Evolutionary conservation across 164 flowering plant genomes (phyloP), one percentile per base, ranked within the genome.

Genomic region (Pachysandra terminalis): DNA sequence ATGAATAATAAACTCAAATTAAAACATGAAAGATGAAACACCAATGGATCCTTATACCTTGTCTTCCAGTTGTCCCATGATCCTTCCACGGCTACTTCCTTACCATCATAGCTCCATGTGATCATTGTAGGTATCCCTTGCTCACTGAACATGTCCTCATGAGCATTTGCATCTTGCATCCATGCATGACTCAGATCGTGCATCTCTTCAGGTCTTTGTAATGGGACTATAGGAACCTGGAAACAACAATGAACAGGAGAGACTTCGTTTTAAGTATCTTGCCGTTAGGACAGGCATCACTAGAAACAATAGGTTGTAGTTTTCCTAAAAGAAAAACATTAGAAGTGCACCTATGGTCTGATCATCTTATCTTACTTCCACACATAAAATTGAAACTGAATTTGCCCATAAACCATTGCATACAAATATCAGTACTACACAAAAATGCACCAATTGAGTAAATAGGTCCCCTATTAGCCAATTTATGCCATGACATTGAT

Each of bases 51-150:
- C 9, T 5, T 23, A 2, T 78, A 93, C 98, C 83, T 90, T 73
- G 85, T 71, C 63, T 74, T 89, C 94, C 94, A 93, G 73, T 84
- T 71, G 75, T 93, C 97, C 98, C 98, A 93, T 60, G 98, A 91
- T 61, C 98, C 98, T 72, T 88, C 91, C 55, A 93, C 82, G 48
- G 84, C 85, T 22, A 93, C 97, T 52, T 83, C 80, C 68, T 80
- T 86, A 66, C 94, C 98, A 58, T 86, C 97, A 77, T 87, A 68
- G 76, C 80, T 82, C 98, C 97, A 93, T 45, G 91, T 89, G 58
- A 91, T 82, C 90, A 93, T 80, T 19, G 88, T 86, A 35, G 97
- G 97, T 67, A 93, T 86, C 60, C 95, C 90, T 77, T 84, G 83
- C 71, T 89, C 96, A 65, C 55, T 71, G 49, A 49, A 68, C 68